These are phyloP conservation scores for Lactarius indigo DNA, from an alignment of 768 basidiomycete species.

Conservation along the genomic window DNA sequence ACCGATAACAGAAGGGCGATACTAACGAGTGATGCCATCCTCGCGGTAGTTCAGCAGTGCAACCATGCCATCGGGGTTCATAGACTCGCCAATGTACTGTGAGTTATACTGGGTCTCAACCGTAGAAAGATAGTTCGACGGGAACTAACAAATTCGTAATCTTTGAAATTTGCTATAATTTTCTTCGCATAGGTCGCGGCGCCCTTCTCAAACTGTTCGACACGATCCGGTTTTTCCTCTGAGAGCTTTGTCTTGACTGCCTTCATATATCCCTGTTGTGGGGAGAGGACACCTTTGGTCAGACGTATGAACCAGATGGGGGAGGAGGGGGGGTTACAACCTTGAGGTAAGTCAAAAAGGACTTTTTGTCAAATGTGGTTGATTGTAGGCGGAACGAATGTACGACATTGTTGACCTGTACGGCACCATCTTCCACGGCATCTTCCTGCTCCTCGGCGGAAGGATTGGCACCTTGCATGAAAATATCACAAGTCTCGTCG, in stretches of 20 bases:
- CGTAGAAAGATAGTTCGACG: background rate
- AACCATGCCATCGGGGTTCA: conserved; percentile 92
- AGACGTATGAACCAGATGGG: conserved; percentile 10
- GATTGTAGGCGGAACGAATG: conserved; percentile 86
- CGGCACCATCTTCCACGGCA: conserved; percentile 71
- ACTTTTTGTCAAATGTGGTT: conserved; percentile 88
- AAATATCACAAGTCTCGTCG: background rate
- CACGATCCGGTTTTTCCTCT: conserved; percentile 42
- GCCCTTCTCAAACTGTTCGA: conserved; percentile 76
- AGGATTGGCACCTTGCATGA: conserved; percentile 76
- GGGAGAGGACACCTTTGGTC: background rate
- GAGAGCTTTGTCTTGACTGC: conserved; percentile 65
- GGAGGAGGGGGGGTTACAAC: conserved; percentile 34
- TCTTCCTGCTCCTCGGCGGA: conserved; percentile 87
- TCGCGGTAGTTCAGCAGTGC: conserved; percentile 92
- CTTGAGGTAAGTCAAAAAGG: conserved; percentile 81
- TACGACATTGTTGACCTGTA: conserved; percentile 82
- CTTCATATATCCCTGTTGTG: conserved; percentile 86
- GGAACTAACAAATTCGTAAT: conserved; percentile 82
- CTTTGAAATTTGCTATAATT: conserved; percentile 83
- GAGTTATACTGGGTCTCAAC: conserved; percentile 9
- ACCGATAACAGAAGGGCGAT: background rate
- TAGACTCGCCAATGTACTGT: conserved; percentile 67
- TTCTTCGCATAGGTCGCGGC: conserved; percentile 83
- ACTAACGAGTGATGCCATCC: conserved; percentile 80